Evolutionary conservation across 1,284 basidiomycete genomes (phyloP), one percentile per base, ranked within the genome.

Genomic region (Cutaneotrichosporon arboriforme): DNA sequence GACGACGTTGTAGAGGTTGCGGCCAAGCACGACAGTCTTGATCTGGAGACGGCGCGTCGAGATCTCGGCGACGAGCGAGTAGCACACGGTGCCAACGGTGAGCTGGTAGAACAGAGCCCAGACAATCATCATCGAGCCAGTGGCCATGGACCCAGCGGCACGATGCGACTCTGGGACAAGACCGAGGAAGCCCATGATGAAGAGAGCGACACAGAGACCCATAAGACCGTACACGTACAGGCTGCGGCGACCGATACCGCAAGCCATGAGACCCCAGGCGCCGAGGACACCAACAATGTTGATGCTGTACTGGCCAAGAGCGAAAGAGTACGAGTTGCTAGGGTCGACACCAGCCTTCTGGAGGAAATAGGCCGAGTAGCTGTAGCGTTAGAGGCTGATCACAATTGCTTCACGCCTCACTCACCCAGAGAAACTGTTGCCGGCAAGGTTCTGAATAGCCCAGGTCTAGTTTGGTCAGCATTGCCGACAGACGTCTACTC

Each of bases 21-120:
- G 74, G 31, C 77, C 75, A 21, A 82, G 70, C 1, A 77, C 80
- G 57, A 81, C 74, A 2, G 79, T 78, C 70, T 81, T 81, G 60
- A 77, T 74, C 42, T 76, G 68, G 5, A 79, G 70, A 21, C 78
- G 71, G 17, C 76, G 74, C n/a, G 77, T 75, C 0, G 75, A 68
- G 39, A 79, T 65, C 51, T 80, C 79, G 15, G 77, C 74, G 8
- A 79, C 77, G 45, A 80, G 65, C 38, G 52, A 53, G 61, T 70
- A 70, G 45, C 60, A 64, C 5, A 74, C 66, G 45, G 55, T 65
- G 38, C 72, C 73, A 35, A 76, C 69, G 1, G 72, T 69, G 50
- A 68, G 59, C 57, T 75, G 70, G 58, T 72, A 75, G 58, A 70
- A 67, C 10, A 64, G 44, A 8, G 76, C 74, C 69, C 76, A 77